phyloP scores from a whole-genome alignment of 2,329 filamentous ascomycete genomes.

The Akanthomyces lecanii region DNA sequence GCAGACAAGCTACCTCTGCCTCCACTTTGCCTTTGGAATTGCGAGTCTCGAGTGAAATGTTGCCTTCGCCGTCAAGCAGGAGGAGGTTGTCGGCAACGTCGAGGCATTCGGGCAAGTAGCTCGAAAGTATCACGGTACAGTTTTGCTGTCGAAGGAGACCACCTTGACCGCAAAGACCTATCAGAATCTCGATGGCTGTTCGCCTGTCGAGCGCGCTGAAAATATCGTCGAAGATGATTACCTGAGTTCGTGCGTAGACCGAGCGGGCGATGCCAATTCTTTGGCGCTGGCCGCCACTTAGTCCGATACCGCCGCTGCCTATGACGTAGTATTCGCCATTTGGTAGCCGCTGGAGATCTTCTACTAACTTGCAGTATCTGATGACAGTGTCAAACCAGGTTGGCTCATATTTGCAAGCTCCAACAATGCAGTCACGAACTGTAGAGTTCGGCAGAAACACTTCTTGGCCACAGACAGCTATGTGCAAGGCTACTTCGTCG shows the following conservation, averaged over 20 bases:
- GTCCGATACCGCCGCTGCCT: neutral
- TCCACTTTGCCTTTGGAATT: neutral
- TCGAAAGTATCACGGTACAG: neutral
- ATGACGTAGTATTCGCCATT: neutral
- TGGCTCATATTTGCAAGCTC: neutral
- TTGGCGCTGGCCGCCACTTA: constrained; percentile 4
- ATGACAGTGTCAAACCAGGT: neutral
- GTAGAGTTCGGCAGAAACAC: neutral
- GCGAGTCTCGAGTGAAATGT: neutral
- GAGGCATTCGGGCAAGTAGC: neutral
- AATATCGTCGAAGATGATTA: neutral
- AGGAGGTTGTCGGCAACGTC: constrained; percentile 7
- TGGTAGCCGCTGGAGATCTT: neutral
- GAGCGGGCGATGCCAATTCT: neutral
- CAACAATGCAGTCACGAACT: neutral
- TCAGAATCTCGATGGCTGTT: neutral
- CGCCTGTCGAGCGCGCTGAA: neutral
- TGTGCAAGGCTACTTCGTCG: neutral
- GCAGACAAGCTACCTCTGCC: neutral
- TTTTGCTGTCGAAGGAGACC: neutral
- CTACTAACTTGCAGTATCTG: neutral
- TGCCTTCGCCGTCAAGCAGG: neutral
- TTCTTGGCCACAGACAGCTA: neutral
- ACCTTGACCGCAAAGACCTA: neutral
- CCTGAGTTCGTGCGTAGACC: neutral